These are phyloP conservation scores for Xylariomycetidae sp. DNA, from an alignment of 2,329 filamentous ascomycete species.

Conservation along the genomic window DNA sequence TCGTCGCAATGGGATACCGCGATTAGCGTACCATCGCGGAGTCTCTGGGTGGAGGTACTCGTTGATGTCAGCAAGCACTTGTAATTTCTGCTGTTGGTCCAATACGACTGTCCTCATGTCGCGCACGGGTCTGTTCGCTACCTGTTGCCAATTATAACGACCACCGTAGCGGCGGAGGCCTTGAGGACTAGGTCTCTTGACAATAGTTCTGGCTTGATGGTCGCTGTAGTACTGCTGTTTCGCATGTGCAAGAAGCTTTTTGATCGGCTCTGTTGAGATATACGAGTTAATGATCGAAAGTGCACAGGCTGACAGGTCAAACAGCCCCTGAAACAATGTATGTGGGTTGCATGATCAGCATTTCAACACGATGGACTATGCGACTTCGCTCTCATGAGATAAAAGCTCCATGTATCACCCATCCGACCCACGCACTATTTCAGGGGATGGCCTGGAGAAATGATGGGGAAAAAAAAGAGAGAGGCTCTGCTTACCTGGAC, in stretches of 20 bases:
- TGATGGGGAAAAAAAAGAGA: not conserved
- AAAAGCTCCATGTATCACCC: no score
- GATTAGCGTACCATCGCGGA: constrained; percentile 67
- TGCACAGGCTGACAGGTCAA: no score
- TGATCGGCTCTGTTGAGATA: constrained; percentile 42
- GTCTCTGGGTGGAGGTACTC: constrained; percentile 71
- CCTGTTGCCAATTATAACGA: constrained; percentile 47
- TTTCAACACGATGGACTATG: no score
- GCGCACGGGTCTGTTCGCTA: constrained; percentile 60
- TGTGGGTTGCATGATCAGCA: no score
- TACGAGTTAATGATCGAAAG: no score
- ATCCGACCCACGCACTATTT: no score
- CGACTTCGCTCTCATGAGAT: no score
- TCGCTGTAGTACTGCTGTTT: constrained; percentile 48
- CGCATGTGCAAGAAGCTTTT: constrained; percentile 48
- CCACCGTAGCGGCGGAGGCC: constrained; percentile 40
- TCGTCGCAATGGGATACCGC: constrained; percentile 70
- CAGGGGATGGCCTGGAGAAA: no score
- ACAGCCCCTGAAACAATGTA: no score
- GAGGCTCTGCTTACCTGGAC: constrained; percentile 24
- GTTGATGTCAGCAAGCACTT: constrained; percentile 67
- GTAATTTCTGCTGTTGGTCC: constrained; percentile 60
- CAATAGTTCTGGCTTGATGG: constrained; percentile 52
- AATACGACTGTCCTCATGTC: constrained; percentile 74
- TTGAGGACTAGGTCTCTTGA: constrained; percentile 48